Conservation (phyloP, 169 alveolate species). For the Babesia ovata region DNA sequence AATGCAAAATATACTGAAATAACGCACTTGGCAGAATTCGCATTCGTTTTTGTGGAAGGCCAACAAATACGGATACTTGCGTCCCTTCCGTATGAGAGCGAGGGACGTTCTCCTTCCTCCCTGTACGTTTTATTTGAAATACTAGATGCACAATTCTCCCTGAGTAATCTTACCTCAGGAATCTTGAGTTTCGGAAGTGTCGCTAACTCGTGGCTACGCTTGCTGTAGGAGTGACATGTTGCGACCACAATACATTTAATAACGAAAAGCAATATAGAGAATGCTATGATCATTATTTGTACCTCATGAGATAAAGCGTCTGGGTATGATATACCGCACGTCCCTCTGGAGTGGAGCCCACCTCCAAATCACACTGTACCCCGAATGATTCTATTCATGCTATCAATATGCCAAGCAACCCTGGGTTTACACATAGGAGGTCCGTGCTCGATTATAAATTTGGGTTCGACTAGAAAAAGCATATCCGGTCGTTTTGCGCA, state of each 20-base stretch:
- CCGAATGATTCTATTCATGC: neutral
- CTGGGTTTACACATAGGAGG: constrained; percentile 7
- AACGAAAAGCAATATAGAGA: neutral
- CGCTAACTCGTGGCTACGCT: neutral
- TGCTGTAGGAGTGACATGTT: constrained; percentile 1
- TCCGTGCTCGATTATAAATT: neutral
- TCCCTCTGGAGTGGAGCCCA: neutral
- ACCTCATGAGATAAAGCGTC: neutral
- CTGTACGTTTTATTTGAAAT: constrained; percentile 3
- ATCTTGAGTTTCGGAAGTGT: neutral
- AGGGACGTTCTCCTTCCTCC: neutral
- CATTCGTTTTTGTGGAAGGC: constrained; percentile 75
- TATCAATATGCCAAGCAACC: neutral
- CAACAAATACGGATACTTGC: constrained; percentile 72
- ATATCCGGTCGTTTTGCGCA: neutral
- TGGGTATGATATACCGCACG: neutral
- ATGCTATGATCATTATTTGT: constrained; percentile 1
- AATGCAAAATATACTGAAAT: constrained; percentile 15
- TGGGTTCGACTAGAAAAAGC: neutral
- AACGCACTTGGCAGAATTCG: constrained; percentile 73
- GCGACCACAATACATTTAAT: neutral
- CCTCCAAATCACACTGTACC: neutral
- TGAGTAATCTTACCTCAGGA: constrained; percentile 13
- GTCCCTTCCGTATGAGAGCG: constrained; percentile 50
- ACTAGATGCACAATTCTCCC: neutral